Evolutionary conservation across 23 red algal genomes (phyloP).

Genomic region (Gracilaria caudata): DNA sequence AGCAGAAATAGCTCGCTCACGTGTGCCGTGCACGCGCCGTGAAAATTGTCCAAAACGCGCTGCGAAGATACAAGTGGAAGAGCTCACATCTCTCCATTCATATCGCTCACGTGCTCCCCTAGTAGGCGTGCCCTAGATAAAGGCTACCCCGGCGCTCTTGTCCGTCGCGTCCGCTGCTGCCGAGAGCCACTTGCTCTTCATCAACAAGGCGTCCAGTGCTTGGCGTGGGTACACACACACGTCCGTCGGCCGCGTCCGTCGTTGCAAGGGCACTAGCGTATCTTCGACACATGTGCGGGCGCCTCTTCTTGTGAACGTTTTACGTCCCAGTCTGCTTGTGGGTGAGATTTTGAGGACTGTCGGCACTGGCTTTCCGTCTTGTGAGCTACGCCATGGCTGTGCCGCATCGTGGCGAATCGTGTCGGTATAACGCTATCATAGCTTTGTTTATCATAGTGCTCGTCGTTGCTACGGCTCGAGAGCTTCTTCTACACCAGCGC

Average conservation of each 20-base stretch:
- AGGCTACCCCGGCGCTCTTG: too few relatives aligned
- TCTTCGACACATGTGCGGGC: not conserved
- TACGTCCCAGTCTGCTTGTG: not conserved
- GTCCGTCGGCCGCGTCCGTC: not conserved
- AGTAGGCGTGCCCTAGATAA: too few relatives aligned
- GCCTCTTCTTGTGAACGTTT: not conserved
- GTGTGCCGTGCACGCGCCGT: constrained; percentile 11
- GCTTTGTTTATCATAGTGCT: constrained; percentile 7
- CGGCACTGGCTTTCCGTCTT: not conserved
- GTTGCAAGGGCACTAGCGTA: not conserved
- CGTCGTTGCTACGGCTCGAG: constrained; percentile 7
- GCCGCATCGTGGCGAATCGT: not conserved
- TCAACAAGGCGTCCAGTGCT: not conserved
- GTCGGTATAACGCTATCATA: constrained; percentile 10
- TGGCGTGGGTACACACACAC: not conserved
- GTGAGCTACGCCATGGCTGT: constrained; percentile 17
- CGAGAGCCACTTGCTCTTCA: not conserved
- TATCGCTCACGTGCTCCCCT: too few relatives aligned
- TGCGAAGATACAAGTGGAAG: not conserved
- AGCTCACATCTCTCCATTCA: not conserved
- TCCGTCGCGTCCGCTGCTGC: constrained; percentile 1
- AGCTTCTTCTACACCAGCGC: constrained; percentile 25
- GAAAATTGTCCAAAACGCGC: constrained; percentile 3
- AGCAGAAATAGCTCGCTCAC: not conserved
- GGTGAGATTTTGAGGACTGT: not conserved